phyloP scores from a whole-genome alignment of 2,329 filamentous ascomycete species.

The Botrytis fabae region DNA sequence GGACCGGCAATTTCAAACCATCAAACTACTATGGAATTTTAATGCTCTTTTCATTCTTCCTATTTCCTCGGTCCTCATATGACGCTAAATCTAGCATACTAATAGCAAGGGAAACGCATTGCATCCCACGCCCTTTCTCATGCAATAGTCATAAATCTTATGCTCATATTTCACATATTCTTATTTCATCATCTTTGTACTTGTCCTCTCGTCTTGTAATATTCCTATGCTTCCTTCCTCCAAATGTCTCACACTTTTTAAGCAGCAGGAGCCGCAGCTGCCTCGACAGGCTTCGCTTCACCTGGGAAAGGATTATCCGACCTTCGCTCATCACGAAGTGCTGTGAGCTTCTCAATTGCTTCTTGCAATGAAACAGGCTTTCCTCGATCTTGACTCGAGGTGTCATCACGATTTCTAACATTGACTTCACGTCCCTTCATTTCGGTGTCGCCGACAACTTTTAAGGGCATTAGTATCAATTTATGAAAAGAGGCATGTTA shows the following conservation, averaged over 20 bases:
- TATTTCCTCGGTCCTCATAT: background rate
- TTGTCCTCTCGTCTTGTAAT: background rate
- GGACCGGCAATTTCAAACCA: background rate
- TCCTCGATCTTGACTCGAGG: constrained; percentile 60
- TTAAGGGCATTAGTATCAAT: constrained; percentile 22
- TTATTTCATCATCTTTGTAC: constrained; percentile 3
- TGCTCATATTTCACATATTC: background rate
- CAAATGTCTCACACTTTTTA: background rate
- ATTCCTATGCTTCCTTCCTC: background rate
- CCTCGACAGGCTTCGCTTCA: constrained; percentile 26
- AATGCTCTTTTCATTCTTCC: constrained; percentile 4
- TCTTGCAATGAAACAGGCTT: constrained; percentile 58
- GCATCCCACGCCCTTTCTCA: background rate
- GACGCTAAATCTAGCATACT: constrained; percentile 1
- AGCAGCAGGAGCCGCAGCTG: constrained; percentile 4
- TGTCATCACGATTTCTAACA: constrained; percentile 64
- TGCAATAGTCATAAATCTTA: background rate
- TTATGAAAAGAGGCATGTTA: too few relatives aligned
- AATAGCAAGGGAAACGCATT: background rate
- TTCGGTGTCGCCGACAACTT: constrained; percentile 63
- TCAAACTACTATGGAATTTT: background rate
- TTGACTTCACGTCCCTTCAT: constrained; percentile 61
- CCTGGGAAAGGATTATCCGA: constrained; percentile 44
- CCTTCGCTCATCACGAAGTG: constrained; percentile 51
- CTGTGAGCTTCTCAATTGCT: constrained; percentile 55